Conservation (phyloP, 2,329 filamentous ascomycete species). For the Penicillium sp. region DNA sequence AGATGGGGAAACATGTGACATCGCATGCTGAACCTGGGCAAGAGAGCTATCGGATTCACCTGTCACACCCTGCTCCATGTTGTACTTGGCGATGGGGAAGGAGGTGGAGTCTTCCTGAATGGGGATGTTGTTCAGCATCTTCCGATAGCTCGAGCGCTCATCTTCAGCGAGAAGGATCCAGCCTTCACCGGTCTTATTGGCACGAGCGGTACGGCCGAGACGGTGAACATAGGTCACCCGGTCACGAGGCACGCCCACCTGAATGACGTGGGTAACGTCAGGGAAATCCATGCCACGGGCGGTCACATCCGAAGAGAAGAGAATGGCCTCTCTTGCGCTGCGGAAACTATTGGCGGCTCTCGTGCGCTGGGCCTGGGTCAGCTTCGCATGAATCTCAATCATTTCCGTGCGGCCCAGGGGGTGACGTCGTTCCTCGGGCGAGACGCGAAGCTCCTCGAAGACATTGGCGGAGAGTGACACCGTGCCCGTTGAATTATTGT, state of each 20-base stretch:
- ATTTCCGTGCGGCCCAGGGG: slow-evolving; percentile 42
- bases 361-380: slow-evolving; percentile 73
- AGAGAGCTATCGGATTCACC: slow-evolving; percentile 24
- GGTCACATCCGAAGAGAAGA: slow-evolving; percentile 80
- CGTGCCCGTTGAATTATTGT: slow-evolving; percentile 78
- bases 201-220: slow-evolving; percentile 73
- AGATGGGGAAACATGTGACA: slow-evolving; percentile 29
- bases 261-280: slow-evolving; percentile 77
- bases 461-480: slow-evolving; percentile 68
- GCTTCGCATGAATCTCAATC: slow-evolving; percentile 76
- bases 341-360: slow-evolving; percentile 74
- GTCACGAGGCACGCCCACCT: slow-evolving; percentile 67
- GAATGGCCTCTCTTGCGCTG: slow-evolving; percentile 61
- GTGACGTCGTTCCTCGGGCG: slow-evolving; percentile 31
- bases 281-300: slow-evolving; percentile 85
- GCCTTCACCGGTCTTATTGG: slow-evolving; percentile 66
- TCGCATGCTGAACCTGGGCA: slow-evolving; percentile 49
- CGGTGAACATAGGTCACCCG: slow-evolving; percentile 78
- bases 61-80: slow-evolving; percentile 34
- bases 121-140: slow-evolving; percentile 57
- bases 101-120: slow-evolving; percentile 55
- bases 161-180: slow-evolving; percentile 61
- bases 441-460: slow-evolving; percentile 55
- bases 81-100: slow-evolving; percentile 42
- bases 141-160: slow-evolving; percentile 56